Evolutionary conservation across 176 grass and related monocot species (phyloP).

Genomic region (Areca catechu): DNA sequence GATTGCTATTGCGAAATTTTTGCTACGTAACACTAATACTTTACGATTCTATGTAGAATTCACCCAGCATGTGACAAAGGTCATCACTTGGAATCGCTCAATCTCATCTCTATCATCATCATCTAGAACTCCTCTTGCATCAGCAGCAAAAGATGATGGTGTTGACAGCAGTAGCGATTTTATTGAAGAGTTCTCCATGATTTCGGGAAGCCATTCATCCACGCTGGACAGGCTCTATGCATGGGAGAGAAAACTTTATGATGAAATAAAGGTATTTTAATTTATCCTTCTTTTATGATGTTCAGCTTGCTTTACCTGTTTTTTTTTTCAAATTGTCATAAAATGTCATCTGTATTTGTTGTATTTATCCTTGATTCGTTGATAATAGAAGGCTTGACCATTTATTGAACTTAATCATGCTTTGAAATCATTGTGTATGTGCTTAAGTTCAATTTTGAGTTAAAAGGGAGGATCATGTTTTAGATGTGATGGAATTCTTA

Average conservation of each 20-base stretch:
- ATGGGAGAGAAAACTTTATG: slow-evolving; percentile 91
- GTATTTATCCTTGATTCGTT: no score
- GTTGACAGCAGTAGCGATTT: slow-evolving; percentile 68
- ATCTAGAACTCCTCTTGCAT: slow-evolving; percentile 66
- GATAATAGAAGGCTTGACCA: no score
- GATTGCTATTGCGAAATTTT: slow-evolving; percentile 9
- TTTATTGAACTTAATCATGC: no score
- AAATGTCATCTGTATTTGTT: no score
- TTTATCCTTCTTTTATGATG: no score
- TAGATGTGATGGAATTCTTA: no score
- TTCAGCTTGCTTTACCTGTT: no score
- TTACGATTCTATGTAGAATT: slow-evolving; percentile 47
- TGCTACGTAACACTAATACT: slow-evolving; percentile 21
- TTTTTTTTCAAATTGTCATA: no score
- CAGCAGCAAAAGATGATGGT: slow-evolving; percentile 44
- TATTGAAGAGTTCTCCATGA: slow-evolving; percentile 87
- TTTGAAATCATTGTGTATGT: no score
- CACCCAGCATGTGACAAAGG: slow-evolving; percentile 46
- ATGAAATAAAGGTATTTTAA: slow-evolving; percentile 86
- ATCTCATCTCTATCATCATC: slow-evolving; percentile 85
- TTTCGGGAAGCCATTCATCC: slow-evolving; percentile 95
- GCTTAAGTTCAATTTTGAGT: no score
- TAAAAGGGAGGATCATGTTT: no score
- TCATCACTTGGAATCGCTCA: slow-evolving; percentile 89
- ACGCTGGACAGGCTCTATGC: slow-evolving; percentile 76